These are phyloP conservation scores for Saccharomyces hybrid DNA, from an alignment of 1,139 yeast species.

Conservation along the genomic window DNA sequence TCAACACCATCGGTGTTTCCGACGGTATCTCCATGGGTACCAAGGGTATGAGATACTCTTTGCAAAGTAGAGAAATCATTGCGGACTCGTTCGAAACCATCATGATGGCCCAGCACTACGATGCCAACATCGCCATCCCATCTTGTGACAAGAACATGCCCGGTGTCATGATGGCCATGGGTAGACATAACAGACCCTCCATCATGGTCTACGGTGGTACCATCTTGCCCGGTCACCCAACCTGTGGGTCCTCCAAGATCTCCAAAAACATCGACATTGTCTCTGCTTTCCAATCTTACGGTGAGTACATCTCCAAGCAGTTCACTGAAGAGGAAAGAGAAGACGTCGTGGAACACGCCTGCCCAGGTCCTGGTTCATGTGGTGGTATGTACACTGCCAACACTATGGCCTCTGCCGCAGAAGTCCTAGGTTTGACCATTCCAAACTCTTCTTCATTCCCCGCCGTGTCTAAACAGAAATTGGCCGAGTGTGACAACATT, in stretches of 20 bases:
- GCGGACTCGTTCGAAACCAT: conserved; percentile 94
- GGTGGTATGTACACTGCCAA: conserved; percentile 99
- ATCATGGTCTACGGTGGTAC: conserved; percentile 98
- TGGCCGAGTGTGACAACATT: conserved; percentile 69
- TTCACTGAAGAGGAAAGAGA: conserved; percentile 72
- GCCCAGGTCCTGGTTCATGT: conserved; percentile 99
- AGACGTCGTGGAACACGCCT: conserved; percentile 82
- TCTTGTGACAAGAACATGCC: conserved; percentile 99
- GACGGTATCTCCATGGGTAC: conserved; percentile 98
- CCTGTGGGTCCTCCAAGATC: conserved; percentile 56
- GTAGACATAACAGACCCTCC: conserved; percentile 92
- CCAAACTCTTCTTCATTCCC: conserved; percentile 93
- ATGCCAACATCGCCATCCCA: conserved; percentile 87
- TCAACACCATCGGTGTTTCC: conserved; percentile 90
- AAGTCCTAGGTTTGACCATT: conserved; percentile 87
- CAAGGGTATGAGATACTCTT: conserved; percentile 88
- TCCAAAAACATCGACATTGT: conserved; percentile 80
- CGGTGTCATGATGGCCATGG: conserved; percentile 96
- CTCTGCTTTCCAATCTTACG: conserved; percentile 94
- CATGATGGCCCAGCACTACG: conserved; percentile 91
- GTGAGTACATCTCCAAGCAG: conserved; percentile 73
- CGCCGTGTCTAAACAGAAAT: conserved; percentile 76
- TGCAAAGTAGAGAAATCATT: conserved; percentile 89
- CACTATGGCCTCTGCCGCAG: conserved; percentile 98
- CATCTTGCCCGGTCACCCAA: conserved; percentile 74